A percentile compares a stretch with the other conserved stretches of the same genome.
phyloP scores from a whole-genome alignment of 345 rosid species.

The Cochlearia excelsa region DNA sequence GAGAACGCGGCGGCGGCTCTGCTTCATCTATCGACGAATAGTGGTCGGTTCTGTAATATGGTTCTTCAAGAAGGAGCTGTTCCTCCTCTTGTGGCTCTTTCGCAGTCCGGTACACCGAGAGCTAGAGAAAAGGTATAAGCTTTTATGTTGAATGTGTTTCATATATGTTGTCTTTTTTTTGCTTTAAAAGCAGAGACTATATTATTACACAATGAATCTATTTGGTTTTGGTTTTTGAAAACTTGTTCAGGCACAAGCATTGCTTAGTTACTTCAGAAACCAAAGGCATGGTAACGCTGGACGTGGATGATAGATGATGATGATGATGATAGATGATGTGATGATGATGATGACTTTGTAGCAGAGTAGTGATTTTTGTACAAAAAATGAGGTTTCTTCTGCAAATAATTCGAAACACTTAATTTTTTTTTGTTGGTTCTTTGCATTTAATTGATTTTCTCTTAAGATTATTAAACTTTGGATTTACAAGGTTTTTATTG shows the following conservation, averaged over 20 bases:
- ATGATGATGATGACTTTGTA: slow-evolving; percentile 20
- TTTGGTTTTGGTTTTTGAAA: slow-evolving; percentile 4
- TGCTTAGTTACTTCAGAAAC: slow-evolving; percentile 72
- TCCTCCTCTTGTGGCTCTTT: slow-evolving; percentile 88
- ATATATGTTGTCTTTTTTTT: too few relatives aligned
- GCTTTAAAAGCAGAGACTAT: too few relatives aligned
- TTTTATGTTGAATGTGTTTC: too few relatives aligned
- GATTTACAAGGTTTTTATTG: too few relatives aligned
- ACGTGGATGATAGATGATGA: slow-evolving; percentile 47
- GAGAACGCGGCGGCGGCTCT: slow-evolving; percentile 99
- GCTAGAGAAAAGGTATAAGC: slow-evolving; percentile 86
- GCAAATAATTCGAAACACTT: slow-evolving; percentile 29
- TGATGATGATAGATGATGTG: slow-evolving; percentile 55
- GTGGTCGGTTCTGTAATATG: slow-evolving; percentile 63
- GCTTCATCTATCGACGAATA: slow-evolving; percentile 77
- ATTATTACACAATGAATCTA: background rate
- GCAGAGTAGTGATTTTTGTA: slow-evolving; percentile 29
- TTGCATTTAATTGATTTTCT: slow-evolving; percentile 22
- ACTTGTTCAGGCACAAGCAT: slow-evolving; percentile 69
- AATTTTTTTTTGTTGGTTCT: slow-evolving; percentile 28
- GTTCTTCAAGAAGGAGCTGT: slow-evolving; percentile 97
- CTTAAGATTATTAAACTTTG: too few relatives aligned
- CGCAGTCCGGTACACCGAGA: slow-evolving; percentile 91
- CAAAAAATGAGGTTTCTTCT: slow-evolving; percentile 24
- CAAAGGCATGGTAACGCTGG: slow-evolving; percentile 70